Percentiles rank a stretch among this genome's conserved stretches.
Evolutionary conservation across 805 yeast species (phyloP).

Genomic region (baker's yeast (Saccharomyces cerevisiae)): DNA sequence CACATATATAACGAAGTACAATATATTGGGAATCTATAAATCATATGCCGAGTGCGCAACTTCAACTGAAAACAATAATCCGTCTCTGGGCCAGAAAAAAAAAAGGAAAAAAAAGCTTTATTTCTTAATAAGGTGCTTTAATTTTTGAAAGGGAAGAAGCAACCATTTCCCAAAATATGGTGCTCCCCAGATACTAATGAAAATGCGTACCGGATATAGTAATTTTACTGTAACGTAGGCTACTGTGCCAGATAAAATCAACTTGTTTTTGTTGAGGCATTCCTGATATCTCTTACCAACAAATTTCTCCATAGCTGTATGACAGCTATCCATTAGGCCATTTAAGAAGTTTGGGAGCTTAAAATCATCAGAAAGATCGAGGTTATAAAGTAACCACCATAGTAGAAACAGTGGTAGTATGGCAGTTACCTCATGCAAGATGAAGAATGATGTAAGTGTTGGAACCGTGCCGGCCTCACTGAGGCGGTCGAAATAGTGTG

Average conservation of each 20-base stretch:
- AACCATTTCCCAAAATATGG: conserved; percentile 25
- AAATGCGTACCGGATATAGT: conserved; percentile 27
- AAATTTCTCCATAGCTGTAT: conserved; percentile 46
- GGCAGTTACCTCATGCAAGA: conserved; percentile 71
- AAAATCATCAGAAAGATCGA: conserved; percentile 31
- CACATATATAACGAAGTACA: background rate
- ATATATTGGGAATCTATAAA: background rate
- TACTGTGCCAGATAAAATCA: conserved; percentile 65
- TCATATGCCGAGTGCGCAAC: background rate
- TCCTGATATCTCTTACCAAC: conserved; percentile 32
- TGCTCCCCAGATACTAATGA: conserved; percentile 30
- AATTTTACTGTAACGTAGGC: conserved; percentile 63
- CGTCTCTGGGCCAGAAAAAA: background rate
- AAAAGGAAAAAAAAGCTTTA: background rate
- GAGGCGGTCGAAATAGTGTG: conserved; percentile 20
- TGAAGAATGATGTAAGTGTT: conserved; percentile 48
- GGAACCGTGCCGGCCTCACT: conserved; percentile 26
- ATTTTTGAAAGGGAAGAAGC: conserved; percentile 4
- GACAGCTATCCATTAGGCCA: conserved; percentile 47
- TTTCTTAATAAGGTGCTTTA: background rate
- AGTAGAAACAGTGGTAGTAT: conserved; percentile 58
- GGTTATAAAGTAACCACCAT: conserved; percentile 58
- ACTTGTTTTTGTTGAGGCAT: conserved; percentile 38
- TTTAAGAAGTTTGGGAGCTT: conserved; percentile 19
- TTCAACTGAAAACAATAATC: background rate